Conservation (phyloP, 495 filamentous ascomycete species). For the Astrocystis sublimbata region DNA sequence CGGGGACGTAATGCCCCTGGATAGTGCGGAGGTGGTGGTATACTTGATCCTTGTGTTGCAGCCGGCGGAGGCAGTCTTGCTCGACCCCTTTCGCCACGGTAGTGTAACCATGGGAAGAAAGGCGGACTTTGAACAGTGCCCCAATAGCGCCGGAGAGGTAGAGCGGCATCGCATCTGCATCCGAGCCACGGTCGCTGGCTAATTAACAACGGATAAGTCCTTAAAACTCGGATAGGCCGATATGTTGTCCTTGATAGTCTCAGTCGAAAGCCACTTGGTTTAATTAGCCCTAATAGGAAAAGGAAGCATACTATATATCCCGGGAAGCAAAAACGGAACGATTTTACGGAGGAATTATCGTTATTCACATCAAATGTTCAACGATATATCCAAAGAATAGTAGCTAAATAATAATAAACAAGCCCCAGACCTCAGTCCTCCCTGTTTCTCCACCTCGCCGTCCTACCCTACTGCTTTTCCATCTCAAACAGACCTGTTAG, state of each 20-base stretch:
- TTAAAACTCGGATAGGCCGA: constrained; percentile 26
- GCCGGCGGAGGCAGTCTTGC: constrained; percentile 10
- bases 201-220: constrained; percentile 33
- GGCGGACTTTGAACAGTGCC: constrained; percentile 45
- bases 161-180: constrained; percentile 43
- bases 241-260: constrained; percentile 33
- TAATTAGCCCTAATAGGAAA: constrained; percentile 23
- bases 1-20: constrained; percentile 40
- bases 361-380: not conserved
- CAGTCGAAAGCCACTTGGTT: constrained; percentile 16
- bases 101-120: constrained; percentile 51
- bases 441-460: no score
- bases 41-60: constrained; percentile 36
- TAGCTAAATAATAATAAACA: no score
- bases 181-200: constrained; percentile 30
- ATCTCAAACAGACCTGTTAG: no score
- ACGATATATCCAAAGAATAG: no score
- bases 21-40: constrained; percentile 36
- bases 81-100: constrained; percentile 48
- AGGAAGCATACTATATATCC: not conserved
- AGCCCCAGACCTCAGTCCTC: no score
- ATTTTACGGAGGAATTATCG: constrained; percentile 2
- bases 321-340: not conserved
- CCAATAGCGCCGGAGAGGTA: constrained; percentile 40
- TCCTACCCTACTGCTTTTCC: no score